phyloP scores from a whole-genome alignment of 2,329 filamentous ascomycete genomes.

The Didymella sp. region DNA sequence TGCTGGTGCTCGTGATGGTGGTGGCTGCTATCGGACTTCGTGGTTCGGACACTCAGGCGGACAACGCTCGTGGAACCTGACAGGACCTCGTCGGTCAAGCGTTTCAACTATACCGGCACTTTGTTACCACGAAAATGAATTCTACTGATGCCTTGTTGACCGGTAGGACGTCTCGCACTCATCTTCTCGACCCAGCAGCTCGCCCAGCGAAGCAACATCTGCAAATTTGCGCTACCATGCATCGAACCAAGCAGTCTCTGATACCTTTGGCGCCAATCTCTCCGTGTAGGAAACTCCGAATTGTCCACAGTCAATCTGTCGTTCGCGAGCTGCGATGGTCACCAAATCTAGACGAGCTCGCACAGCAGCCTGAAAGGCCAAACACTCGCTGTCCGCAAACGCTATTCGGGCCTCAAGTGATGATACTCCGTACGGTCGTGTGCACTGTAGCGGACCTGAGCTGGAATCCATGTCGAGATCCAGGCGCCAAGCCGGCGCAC shows the following conservation, averaged over 20 bases:
- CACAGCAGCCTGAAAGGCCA: not conserved
- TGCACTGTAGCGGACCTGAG: not conserved
- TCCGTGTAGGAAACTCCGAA: not conserved
- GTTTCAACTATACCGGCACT: not conserved
- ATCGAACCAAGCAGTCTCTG: not conserved
- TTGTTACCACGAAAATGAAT: not conserved
- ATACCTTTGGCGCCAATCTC: not conserved
- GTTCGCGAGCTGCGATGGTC: not conserved
- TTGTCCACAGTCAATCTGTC: not conserved
- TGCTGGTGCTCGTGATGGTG: not conserved
- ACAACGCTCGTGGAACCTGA: not conserved
- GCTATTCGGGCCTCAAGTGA: not conserved
- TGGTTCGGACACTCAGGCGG: not conserved
- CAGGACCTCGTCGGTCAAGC: not conserved
- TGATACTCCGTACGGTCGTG: not conserved
- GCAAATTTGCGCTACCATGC: not conserved
- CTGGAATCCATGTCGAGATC: not conserved
- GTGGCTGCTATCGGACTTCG: not conserved
- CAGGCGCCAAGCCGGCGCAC: not conserved
- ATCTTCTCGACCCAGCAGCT: not conserved
- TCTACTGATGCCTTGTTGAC: not conserved
- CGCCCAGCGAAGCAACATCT: not conserved
- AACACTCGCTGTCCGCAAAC: not conserved
- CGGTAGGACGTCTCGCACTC: not conserved
- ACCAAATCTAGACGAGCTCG: not conserved